Percentiles rank a stretch among this genome's conserved stretches.
Conservation (phyloP, 192 early-diverging fungal species). For the Coemansia sp. region DNA sequence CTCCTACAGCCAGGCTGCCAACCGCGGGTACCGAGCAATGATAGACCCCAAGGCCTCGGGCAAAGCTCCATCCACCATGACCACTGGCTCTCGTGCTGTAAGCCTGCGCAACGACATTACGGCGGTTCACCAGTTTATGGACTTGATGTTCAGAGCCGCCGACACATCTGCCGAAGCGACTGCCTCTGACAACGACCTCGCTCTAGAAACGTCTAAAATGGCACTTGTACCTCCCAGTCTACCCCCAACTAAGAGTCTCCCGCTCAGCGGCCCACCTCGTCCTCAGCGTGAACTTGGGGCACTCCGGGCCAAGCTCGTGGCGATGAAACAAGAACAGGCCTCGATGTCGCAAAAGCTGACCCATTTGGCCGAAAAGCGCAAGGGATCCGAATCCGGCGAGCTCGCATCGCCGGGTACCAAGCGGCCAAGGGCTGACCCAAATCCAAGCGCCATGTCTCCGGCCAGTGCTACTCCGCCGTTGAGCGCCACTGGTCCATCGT, state of each 20-base stretch:
- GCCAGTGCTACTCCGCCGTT: not conserved
- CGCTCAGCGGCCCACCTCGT: not conserved
- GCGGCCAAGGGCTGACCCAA: not conserved
- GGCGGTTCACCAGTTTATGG: constrained; percentile 15
- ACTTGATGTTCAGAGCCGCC: not conserved
- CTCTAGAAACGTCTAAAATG: not conserved
- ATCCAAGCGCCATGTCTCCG: not conserved
- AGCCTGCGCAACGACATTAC: constrained; percentile 16
- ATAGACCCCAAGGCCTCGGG: not conserved
- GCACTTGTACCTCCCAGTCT: not conserved
- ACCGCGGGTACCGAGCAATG: not conserved
- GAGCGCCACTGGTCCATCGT: not conserved
- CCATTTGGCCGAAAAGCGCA: constrained; percentile 26
- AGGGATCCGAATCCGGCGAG: not conserved
- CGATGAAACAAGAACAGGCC: constrained; percentile 29
- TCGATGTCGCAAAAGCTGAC: constrained; percentile 20
- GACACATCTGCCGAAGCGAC: not conserved
- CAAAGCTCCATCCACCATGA: not conserved
- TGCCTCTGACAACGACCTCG: not conserved
- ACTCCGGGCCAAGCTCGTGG: constrained; percentile 26
- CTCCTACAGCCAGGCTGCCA: constrained; percentile 1
- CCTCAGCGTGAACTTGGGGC: constrained; percentile 1
- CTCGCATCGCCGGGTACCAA: not conserved
- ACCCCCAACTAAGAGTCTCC: not conserved
- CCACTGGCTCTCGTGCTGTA: not conserved